These are phyloP conservation scores for Paecilomyces sp. DNA, from an alignment of 2,329 filamentous ascomycete genomes.

Conservation along the genomic window DNA sequence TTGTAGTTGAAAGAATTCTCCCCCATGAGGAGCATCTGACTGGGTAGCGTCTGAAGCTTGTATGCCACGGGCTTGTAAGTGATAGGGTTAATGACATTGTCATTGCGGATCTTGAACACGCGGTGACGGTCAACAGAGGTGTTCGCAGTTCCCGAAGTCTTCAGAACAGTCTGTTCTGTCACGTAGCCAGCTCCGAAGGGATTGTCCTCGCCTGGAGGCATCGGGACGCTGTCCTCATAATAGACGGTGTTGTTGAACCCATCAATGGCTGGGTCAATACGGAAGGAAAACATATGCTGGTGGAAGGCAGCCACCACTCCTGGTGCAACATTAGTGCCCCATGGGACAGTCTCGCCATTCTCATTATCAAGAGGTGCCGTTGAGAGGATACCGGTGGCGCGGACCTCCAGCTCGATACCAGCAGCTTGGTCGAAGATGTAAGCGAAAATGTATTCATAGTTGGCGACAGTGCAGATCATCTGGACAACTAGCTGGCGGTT, in stretches of 20 bases:
- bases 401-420: slow-evolving; percentile 59
- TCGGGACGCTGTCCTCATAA: slow-evolving; percentile 53
- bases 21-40: slow-evolving; percentile 51
- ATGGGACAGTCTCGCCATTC: slow-evolving; percentile 56
- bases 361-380: slow-evolving; percentile 58
- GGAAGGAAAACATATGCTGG: slow-evolving; percentile 68
- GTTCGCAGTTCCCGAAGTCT: slow-evolving; percentile 42
- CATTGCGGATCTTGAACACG: slow-evolving; percentile 54
- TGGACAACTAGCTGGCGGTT: slow-evolving; percentile 61
- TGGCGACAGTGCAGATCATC: slow-evolving; percentile 63
- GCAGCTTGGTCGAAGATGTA: slow-evolving; percentile 67
- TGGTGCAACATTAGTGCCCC: slow-evolving; percentile 62
- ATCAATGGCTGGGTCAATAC: slow-evolving; percentile 56
- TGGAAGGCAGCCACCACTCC: slow-evolving; percentile 64
- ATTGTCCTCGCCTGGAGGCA: slow-evolving; percentile 48
- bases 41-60: slow-evolving; percentile 50
- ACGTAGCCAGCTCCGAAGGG: slow-evolving; percentile 48
- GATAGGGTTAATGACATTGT: slow-evolving; percentile 44
- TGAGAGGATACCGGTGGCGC: slow-evolving; percentile 61
- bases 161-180: slow-evolving; percentile 41
- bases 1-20: slow-evolving; percentile 41
- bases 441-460: slow-evolving; percentile 68
- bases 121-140: slow-evolving; percentile 43
- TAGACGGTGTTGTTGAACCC: slow-evolving; percentile 50
- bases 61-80: slow-evolving; percentile 50